phyloP scores from a whole-genome alignment of 1,284 basidiomycete species.

The Cerrena zonata region DNA sequence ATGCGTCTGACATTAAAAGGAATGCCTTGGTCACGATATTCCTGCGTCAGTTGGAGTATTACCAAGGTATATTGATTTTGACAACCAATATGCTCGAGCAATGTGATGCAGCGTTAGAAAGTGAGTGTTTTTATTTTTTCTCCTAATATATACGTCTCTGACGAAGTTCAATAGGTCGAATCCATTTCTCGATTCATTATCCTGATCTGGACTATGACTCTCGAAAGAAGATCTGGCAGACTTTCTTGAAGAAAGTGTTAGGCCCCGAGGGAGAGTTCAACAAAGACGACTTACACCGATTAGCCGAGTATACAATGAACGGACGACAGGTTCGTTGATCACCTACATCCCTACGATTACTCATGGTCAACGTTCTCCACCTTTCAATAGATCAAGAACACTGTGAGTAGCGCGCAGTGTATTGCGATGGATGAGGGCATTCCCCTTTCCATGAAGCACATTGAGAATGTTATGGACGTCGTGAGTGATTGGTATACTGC shows the following conservation, averaged over 20 bases:
- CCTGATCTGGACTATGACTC: slow-evolving; percentile 43
- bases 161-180: slow-evolving; percentile 59
- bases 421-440: slow-evolving; percentile 45
- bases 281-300: slow-evolving; percentile 32
- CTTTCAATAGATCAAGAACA: slow-evolving; percentile 69
- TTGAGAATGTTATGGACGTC: slow-evolving; percentile 52
- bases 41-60: slow-evolving; percentile 58
- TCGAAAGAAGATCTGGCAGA: slow-evolving; percentile 48
- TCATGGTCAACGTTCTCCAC: too few relatives aligned
- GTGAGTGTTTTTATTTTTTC: too few relatives aligned
- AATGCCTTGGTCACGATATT: slow-evolving; percentile 65
- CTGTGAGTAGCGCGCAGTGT: slow-evolving; percentile 52
- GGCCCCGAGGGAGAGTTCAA: slow-evolving; percentile 20
- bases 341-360: too few relatives aligned
- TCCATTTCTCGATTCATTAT: slow-evolving; percentile 60
- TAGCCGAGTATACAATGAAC: slow-evolving; percentile 47
- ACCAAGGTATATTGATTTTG: slow-evolving; percentile 60
- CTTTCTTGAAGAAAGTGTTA: slow-evolving; percentile 42
- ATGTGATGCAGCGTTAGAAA: slow-evolving; percentile 66
- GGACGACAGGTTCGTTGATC: too few relatives aligned
- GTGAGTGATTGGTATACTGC: too few relatives aligned
- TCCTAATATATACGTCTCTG: too few relatives aligned
- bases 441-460: slow-evolving; percentile 39
- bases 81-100: slow-evolving; percentile 60
- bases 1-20: slow-evolving; percentile 51